phyloP scores from a whole-genome alignment of 495 filamentous ascomycete species.

The Massariosphaeria phaeospora region DNA sequence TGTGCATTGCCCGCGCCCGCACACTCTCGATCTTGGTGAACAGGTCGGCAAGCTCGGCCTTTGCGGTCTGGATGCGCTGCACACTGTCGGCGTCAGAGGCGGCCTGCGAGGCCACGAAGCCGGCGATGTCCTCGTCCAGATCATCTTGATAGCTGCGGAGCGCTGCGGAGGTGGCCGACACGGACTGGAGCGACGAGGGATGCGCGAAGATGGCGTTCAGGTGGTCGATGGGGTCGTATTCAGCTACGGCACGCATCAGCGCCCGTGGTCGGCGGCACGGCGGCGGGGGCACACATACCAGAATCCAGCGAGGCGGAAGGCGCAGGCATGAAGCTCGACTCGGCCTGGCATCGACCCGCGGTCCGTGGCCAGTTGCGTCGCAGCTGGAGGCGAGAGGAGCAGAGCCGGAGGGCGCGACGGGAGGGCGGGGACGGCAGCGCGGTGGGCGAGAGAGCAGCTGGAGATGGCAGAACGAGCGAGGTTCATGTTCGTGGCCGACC shows the following conservation, averaged over 20 bases:
- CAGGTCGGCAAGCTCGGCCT: slow-evolving; percentile 79
- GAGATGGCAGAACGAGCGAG: slow-evolving; percentile 4
- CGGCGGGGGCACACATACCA: slow-evolving; percentile 30
- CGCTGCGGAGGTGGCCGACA: slow-evolving; percentile 62
- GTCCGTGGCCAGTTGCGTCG: slow-evolving; percentile 10
- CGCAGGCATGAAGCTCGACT: slow-evolving; percentile 34
- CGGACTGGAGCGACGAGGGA: slow-evolving; percentile 76
- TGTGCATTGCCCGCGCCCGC: slow-evolving; percentile 80
- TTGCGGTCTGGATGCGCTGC: slow-evolving; percentile 81
- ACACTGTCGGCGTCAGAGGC: slow-evolving; percentile 83
- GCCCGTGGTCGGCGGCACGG: not conserved
- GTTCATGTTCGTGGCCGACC: slow-evolving; percentile 22
- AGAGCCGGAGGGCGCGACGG: not conserved
- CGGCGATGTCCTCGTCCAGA: slow-evolving; percentile 72
- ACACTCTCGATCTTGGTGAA: slow-evolving; percentile 96
- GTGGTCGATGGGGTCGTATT: slow-evolving; percentile 92
- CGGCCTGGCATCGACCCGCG: slow-evolving; percentile 24
- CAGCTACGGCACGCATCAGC: slow-evolving; percentile 50
- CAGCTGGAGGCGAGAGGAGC: slow-evolving; percentile 1
- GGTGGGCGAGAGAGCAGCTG: not conserved
- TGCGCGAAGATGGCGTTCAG: slow-evolving; percentile 92
- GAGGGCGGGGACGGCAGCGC: not conserved
- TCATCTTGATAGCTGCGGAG: slow-evolving; percentile 77
- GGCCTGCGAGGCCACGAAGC: slow-evolving; percentile 73
- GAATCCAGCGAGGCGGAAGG: slow-evolving; percentile 37